Evolutionary conservation across 495 filamentous ascomycete species (phyloP).

Genomic region (Thermochaetoides thermophila): DNA sequence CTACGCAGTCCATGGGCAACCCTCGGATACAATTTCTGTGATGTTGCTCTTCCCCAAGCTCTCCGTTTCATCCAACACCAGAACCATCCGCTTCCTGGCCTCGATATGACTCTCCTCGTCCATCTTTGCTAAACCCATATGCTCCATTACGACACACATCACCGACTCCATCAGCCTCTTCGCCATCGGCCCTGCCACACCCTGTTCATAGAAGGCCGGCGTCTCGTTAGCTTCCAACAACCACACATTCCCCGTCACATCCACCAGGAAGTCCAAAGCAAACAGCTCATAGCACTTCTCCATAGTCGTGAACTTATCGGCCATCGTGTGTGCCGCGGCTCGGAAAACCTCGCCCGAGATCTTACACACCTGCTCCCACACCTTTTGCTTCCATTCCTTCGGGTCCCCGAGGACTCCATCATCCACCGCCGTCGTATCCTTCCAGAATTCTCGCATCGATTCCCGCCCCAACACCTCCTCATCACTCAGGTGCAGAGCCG

Average conservation of each 20-base stretch:
- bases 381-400: slow-evolving; percentile 26
- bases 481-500: slow-evolving; percentile 48
- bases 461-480: slow-evolving; percentile 16
- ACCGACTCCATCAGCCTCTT: slow-evolving; percentile 47
- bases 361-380: slow-evolving; percentile 45
- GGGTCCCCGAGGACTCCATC: slow-evolving; percentile 18
- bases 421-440: slow-evolving; percentile 21
- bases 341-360: slow-evolving; percentile 47
- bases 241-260: slow-evolving; percentile 38
- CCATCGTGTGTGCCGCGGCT: slow-evolving; percentile 40
- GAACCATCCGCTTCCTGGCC: slow-evolving; percentile 9
- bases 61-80: slow-evolving; percentile 24
- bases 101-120: slow-evolving; percentile 6
- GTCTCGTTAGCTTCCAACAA: slow-evolving; percentile 70
- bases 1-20: too few species aligned
- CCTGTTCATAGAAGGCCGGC: slow-evolving; percentile 64
- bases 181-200: slow-evolving; percentile 47
- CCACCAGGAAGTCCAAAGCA: slow-evolving; percentile 61
- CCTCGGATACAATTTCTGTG: too few species aligned
- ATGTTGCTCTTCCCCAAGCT: slow-evolving; percentile 14
- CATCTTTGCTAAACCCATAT: slow-evolving; percentile 15
- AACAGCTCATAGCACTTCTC: slow-evolving; percentile 68
- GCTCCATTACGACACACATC: slow-evolving; percentile 43
- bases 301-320: slow-evolving; percentile 28
- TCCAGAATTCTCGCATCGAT: slow-evolving; percentile 49